Conservation (phyloP, 441 rosid genomes). For the Arabidopsis lyrata region DNA sequence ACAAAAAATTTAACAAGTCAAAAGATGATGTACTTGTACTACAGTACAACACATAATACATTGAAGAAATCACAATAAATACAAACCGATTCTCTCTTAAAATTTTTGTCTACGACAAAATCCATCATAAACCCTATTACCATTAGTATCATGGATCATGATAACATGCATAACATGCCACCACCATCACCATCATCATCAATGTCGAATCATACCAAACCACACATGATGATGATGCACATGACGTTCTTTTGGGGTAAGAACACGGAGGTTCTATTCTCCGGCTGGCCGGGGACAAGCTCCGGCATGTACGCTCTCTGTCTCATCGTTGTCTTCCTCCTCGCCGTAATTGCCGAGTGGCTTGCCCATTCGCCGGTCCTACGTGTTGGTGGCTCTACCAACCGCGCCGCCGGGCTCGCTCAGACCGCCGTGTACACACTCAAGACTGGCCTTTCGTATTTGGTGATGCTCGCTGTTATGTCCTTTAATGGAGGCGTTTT, state of each 20-base stretch:
- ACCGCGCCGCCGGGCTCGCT: conserved; percentile 44
- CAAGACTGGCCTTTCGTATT: conserved; percentile 52
- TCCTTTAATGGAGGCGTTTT: conserved; percentile 73
- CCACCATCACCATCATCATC: conserved; percentile 42
- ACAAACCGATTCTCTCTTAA: conserved; percentile 7
- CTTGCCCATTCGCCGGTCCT: conserved; percentile 47
- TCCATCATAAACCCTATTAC: neutral
- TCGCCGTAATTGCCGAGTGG: conserved; percentile 55
- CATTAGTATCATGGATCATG: conserved; percentile 39
- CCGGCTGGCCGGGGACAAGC: conserved; percentile 64
- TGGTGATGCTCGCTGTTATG: conserved; percentile 77
- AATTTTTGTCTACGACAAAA: neutral
- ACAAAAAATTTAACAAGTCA: conserved; percentile 28
- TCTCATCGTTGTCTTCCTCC: conserved; percentile 53
- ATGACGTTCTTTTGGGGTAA: conserved; percentile 74
- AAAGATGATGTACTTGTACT: conserved; percentile 37
- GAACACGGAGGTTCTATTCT: conserved; percentile 58
- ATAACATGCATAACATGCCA: conserved; percentile 42
- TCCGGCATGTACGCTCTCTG: conserved; percentile 60
- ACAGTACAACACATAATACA: conserved; percentile 1
- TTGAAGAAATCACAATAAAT: conserved; percentile 25
- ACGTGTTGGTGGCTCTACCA: conserved; percentile 35
- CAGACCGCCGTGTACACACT: conserved; percentile 56
- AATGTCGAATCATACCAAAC: conserved; percentile 31
- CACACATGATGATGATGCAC: conserved; percentile 58